Evolutionary conservation across 306 rosid genomes (phyloP).

Genomic region (Hippophae gyantsensis): DNA sequence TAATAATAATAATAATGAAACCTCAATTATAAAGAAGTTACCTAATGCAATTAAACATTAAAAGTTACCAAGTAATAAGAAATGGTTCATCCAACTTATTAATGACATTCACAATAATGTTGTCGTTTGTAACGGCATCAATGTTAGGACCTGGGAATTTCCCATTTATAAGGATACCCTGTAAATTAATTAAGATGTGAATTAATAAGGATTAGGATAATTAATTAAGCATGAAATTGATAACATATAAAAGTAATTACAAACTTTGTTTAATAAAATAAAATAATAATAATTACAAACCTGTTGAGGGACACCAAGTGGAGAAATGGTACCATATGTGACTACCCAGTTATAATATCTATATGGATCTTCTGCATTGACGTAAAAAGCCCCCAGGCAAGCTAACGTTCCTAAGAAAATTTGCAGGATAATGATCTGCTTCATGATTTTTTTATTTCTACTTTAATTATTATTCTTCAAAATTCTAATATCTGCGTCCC

Average conservation of each 20-base stretch:
- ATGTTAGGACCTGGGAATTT: slow-evolving; percentile 83
- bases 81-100: slow-evolving; percentile 71
- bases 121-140: slow-evolving; percentile 70
- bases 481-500: neutral
- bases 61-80: slow-evolving; percentile 69
- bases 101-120: slow-evolving; percentile 49
- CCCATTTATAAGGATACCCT: slow-evolving; percentile 85
- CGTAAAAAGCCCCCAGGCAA: slow-evolving; percentile 32
- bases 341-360: slow-evolving; percentile 48
- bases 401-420: slow-evolving; percentile 35
- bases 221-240: neutral
- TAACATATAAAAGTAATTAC: neutral
- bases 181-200: neutral
- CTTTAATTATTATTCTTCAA: neutral
- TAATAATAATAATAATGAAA: no score
- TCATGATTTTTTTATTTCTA: slow-evolving; percentile 23
- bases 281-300: slow-evolving; percentile 4
- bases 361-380: slow-evolving; percentile 63
- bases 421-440: slow-evolving; percentile 21
- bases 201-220: neutral
- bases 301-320: slow-evolving; percentile 68
- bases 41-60: neutral
- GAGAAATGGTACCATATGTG: slow-evolving; percentile 51
- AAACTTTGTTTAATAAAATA: neutral
- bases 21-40: no score